Evolutionary conservation across 2,329 filamentous ascomycete species (phyloP).

Genomic region (Curvularia verruculosa): DNA sequence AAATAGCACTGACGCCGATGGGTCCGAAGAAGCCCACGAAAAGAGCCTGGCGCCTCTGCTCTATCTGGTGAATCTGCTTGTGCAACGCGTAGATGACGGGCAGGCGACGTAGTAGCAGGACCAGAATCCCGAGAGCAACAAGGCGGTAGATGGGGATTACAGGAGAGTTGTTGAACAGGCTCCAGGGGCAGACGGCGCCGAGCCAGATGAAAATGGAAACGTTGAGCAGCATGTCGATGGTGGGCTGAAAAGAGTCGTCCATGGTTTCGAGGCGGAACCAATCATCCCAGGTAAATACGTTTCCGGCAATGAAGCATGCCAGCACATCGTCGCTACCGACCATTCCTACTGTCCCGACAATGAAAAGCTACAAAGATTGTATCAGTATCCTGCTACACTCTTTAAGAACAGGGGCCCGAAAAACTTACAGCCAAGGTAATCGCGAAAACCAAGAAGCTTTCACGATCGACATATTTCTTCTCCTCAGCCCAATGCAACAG

Average conservation of each 20-base stretch:
- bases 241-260: conserved; percentile 92
- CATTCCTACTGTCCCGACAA: conserved; percentile 84
- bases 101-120: conserved; percentile 77
- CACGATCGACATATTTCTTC: conserved; percentile 79
- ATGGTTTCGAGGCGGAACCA: conserved; percentile 90
- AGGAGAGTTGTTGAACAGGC: conserved; percentile 67
- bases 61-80: conserved; percentile 78
- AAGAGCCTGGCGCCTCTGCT: conserved; percentile 72
- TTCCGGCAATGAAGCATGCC: conserved; percentile 91
- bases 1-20: conserved; percentile 87
- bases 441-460: conserved; percentile 87
- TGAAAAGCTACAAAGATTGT: conserved; percentile 67
- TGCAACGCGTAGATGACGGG: conserved; percentile 78
- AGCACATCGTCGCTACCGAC: conserved; percentile 88
- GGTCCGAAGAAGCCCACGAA: conserved; percentile 95
- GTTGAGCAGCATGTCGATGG: conserved; percentile 93
- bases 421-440: conserved; percentile 75
- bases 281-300: conserved; percentile 90
- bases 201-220: conserved; percentile 84
- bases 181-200: conserved; percentile 78
- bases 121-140: conserved; percentile 73
- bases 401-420: background rate
- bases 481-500: conserved; percentile 84
- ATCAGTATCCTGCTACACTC: background rate
- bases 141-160: conserved; percentile 78